Conservation (phyloP, 495 filamentous ascomycete genomes). For the Aspergillus nanangensis region DNA sequence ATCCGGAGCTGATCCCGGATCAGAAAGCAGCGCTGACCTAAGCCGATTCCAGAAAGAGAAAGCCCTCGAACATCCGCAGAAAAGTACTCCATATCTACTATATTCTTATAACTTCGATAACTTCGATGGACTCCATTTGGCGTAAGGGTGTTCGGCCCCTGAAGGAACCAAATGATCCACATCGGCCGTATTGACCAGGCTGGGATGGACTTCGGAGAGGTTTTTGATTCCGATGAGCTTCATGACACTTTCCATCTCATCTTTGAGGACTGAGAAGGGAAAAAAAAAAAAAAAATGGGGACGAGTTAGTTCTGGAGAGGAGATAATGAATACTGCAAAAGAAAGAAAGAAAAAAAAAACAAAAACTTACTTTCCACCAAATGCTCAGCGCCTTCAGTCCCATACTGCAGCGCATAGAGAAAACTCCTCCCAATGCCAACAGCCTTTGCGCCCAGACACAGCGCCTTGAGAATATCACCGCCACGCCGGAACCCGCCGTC, state of each 20-base stretch:
- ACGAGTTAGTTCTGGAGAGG: too few species aligned
- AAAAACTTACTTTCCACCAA: constrained; percentile 43
- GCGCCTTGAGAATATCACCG: constrained; percentile 62
- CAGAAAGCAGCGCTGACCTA: background rate
- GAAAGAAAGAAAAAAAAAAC: too few species aligned
- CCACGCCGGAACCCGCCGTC: constrained; percentile 63
- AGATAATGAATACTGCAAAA: too few species aligned
- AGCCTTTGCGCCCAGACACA: constrained; percentile 59
- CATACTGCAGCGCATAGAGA: constrained; percentile 48
- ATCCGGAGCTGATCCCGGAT: background rate
- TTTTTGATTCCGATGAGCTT: constrained; percentile 64
- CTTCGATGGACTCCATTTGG: too few species aligned
- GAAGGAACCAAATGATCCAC: constrained; percentile 65
- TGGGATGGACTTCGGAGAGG: constrained; percentile 57
- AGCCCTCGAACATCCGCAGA: too few species aligned
- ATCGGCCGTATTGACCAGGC: constrained; percentile 57
- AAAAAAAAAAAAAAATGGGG: too few species aligned
- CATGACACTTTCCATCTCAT: constrained; percentile 70
- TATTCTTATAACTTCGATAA: too few species aligned
- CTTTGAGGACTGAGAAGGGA: constrained; percentile 70
- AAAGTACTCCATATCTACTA: too few species aligned
- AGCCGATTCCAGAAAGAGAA: background rate
- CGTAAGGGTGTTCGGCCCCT: too few species aligned
- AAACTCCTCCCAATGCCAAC: constrained; percentile 60
- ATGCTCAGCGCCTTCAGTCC: constrained; percentile 34